A percentile compares a stretch with the other conserved stretches of the same genome.
Evolutionary conservation across 2,329 filamentous ascomycete species (phyloP).

Genomic region (Leptographium wingfieldii): DNA sequence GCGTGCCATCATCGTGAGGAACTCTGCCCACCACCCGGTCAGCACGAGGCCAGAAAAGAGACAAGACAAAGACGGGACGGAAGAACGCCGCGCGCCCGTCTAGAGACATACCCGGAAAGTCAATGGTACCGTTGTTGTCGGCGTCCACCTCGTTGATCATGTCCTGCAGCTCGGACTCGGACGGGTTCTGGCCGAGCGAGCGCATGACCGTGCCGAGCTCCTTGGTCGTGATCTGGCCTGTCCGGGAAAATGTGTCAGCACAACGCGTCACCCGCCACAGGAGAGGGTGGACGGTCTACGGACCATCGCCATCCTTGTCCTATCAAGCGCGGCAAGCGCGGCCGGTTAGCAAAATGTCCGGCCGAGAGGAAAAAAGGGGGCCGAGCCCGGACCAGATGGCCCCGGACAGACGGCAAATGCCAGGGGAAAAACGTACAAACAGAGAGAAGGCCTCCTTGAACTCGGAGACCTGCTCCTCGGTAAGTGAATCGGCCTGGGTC

Average conservation of each 20-base stretch:
- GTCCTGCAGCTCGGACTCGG: constrained; percentile 79
- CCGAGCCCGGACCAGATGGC: not conserved
- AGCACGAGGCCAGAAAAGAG: not conserved
- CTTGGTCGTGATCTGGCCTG: constrained; percentile 86
- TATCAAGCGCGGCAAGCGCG: constrained; percentile 2
- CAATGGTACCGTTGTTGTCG: constrained; percentile 86
- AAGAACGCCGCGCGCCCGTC: not conserved
- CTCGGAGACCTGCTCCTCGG: constrained; percentile 99
- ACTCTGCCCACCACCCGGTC: constrained; percentile 40
- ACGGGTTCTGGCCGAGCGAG: constrained; percentile 80
- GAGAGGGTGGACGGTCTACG: constrained; percentile 1
- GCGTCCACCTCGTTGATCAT: constrained; percentile 93
- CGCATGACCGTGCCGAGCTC: constrained; percentile 85
- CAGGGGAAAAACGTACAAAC: constrained; percentile 60
- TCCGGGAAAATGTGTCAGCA: constrained; percentile 3
- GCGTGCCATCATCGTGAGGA: constrained; percentile 85
- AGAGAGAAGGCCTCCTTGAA: constrained; percentile 99
- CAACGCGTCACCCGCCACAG: not conserved
- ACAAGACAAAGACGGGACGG: not conserved
- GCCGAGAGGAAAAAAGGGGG: not conserved
- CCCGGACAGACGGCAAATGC: constrained; percentile 6
- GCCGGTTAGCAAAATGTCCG: not conserved
- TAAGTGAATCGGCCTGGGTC: constrained; percentile 87
- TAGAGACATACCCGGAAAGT: constrained; percentile 62
- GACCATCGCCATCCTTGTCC: constrained; percentile 19